Evolutionary conservation across 1,284 basidiomycete genomes (phyloP), one percentile per base, ranked within the genome.

Genomic region (Psilocybe mexicana): DNA sequence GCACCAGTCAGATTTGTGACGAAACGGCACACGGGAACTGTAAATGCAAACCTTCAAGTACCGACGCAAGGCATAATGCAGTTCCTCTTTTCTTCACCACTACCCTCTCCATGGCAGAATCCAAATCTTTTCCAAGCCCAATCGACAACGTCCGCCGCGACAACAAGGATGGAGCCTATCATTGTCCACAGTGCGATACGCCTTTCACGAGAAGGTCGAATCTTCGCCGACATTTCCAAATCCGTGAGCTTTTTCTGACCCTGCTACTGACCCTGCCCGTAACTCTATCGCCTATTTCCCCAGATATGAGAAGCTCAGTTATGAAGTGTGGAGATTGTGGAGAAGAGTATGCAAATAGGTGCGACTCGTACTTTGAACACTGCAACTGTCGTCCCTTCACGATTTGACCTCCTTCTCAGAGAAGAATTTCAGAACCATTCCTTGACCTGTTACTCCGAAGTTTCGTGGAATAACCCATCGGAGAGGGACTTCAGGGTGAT

Each of bases 131-230:
- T 46, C 58, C 57, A 11, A 62, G 63, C 43, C 65, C 65, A 52
- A 64, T 72, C 49, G 68, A 72, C 64, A 65, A 61, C 48, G 63
- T 72, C 52, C 66, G 66, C 53, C 67, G 70, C 50, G 67, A 71
- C 57, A 61, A 63, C 46, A 69, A 65, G 24, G 69, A 70, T 44
- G 68, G 68, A 6, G 67, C 69, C 1, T 72, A 72, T 61, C 70
- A 71, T 45, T 72, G 70, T 51, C 70, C 69, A 2, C 67, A 64
- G 50, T 72, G 70, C 60, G 64, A 72, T 48, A 69, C 67, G 40
- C 70, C 70, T 23, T 72, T 72, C 52, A 72, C 70, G 14, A 65
- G 70, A 50, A 59, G 70, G 53, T 72, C 70, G 11, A 72, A 72
- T 55, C 63, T 72, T 43, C 65, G 69, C 53, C 61, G 69, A 36